Conservation (phyloP, 2,329 filamentous ascomycete genomes). For the Trichoderma lentiforme region DNA sequence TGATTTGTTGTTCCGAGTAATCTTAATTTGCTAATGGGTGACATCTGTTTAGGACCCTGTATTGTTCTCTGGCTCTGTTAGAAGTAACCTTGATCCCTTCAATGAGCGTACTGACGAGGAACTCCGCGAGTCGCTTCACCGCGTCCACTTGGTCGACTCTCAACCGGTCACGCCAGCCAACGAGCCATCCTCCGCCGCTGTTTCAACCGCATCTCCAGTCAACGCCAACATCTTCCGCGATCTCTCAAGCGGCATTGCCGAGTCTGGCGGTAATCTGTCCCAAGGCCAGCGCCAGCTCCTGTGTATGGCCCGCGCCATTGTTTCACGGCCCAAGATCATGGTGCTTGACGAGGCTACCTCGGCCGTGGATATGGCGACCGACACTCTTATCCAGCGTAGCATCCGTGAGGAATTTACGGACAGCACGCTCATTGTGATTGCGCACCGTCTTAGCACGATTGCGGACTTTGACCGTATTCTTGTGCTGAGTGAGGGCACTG, state of each 20-base stretch:
- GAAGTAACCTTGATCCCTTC: conserved; percentile 76
- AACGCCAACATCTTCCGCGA: conserved; percentile 66
- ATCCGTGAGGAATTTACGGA: conserved; percentile 70
- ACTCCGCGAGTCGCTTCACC: conserved; percentile 64
- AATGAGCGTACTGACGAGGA: conserved; percentile 65
- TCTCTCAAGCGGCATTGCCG: conserved; percentile 61
- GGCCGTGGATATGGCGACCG: conserved; percentile 74
- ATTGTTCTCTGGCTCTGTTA: conserved; percentile 74
- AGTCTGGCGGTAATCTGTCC: conserved; percentile 71
- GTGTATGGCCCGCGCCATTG: conserved; percentile 70
- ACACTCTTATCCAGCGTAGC: conserved; percentile 67
- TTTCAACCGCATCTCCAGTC: conserved; percentile 34
- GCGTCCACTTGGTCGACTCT: conserved; percentile 63
- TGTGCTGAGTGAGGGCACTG: conserved; percentile 64
- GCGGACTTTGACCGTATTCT: conserved; percentile 73
- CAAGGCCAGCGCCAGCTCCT: conserved; percentile 75
- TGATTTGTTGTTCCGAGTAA: background rate
- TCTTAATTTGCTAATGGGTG: background rate
- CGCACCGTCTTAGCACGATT: conserved; percentile 72
- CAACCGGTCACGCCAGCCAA: conserved; percentile 38
- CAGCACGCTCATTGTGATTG: conserved; percentile 69
- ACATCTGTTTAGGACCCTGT: conserved; percentile 61
- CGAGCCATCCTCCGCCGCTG: conserved; percentile 37
- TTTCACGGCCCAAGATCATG: conserved; percentile 71
- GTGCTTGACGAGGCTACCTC: conserved; percentile 77